Base-by-base conservation (phyloP, 2,329 filamentous ascomycete genomes). In the Alternaria consortialis region DNA sequence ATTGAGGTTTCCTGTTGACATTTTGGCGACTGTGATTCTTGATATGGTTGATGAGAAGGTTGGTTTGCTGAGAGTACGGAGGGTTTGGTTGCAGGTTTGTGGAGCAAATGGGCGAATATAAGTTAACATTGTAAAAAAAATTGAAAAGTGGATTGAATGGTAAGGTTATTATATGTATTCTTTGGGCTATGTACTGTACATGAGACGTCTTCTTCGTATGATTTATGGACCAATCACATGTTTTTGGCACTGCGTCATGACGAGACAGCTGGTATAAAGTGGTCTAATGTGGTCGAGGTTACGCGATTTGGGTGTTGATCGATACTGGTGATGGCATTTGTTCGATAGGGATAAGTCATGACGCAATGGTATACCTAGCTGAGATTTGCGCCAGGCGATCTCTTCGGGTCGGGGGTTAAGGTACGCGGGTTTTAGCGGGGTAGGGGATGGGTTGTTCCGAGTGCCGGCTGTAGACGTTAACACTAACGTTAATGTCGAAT, bases 1-100 rank as follows among this genome's bases (percentile, higher is more conserved):
- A 44, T 81, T 81, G 58, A 82, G 74, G 31, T 55, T 63, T 46
- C 51, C 64, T 4, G 73, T 71, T 3, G 77, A 76, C 76, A 80
- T 79, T 36, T 65, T 73, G 56, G 69, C 64, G 34, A 60, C 58
- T n/a, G 58, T 60, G 43, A 63, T 58, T 60, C 55, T 53, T 3
- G 63, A 56, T 27, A 67, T 53, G 39, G 52, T 59, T 8, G 53
- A 44, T 34, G 69, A 64, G 12, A 65, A 32, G 17, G 59, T 13
- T 36, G 73, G 71, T 62, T 60, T 71, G 20, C 65, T 67, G 12
- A 71, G 11, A 12, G 60, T 48, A 57, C 53, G 52, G 7, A 71
- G 17, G 5, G 65, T 62, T 51, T 61, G 60, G 37, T 48, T 65
- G 63, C 63, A 67, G n/a, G 60, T 48, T 54, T 57, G 62, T 36